Evolutionary conservation across 139 green algal species (phyloP).

Genomic region (Astrephomene gubernaculifera): DNA sequence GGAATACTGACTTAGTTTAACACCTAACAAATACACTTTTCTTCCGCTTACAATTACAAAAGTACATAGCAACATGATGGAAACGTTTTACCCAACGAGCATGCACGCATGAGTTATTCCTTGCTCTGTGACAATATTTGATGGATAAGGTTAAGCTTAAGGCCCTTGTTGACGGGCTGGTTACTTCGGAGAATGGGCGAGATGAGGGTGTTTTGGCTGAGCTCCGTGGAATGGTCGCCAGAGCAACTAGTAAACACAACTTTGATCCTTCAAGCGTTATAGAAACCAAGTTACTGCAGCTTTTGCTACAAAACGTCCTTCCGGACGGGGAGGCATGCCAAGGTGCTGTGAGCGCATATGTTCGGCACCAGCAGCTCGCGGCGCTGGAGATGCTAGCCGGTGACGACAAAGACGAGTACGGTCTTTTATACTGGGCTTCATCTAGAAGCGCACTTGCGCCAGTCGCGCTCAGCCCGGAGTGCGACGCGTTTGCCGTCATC

Average conservation of each 20-base stretch:
- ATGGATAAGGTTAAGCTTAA: conserved; percentile 23
- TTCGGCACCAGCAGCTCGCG: conserved; percentile 2
- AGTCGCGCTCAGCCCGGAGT: background rate
- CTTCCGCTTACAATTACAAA: too few relatives aligned
- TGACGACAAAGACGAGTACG: conserved; percentile 21
- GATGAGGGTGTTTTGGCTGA: background rate
- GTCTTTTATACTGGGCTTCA: conserved; percentile 28
- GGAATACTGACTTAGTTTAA: too few relatives aligned
- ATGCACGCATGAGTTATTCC: too few relatives aligned
- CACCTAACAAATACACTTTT: too few relatives aligned
- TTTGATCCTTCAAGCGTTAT: conserved; percentile 3
- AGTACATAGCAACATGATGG: too few relatives aligned
- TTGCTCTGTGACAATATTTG: background rate
- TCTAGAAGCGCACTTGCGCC: background rate
- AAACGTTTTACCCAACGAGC: background rate
- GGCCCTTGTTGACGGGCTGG: conserved; percentile 3
- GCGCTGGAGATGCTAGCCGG: conserved; percentile 18
- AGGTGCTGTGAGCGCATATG: background rate
- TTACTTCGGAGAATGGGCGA: background rate
- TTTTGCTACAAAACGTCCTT: conserved; percentile 5
- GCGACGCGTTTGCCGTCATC: background rate
- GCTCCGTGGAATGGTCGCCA: background rate
- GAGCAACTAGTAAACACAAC: conserved; percentile 19
- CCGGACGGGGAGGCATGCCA: background rate
- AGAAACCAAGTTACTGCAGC: conserved; percentile 11